phyloP scores from a whole-genome alignment of 1,139 yeast species.

The Komagataea norvegica region DNA sequence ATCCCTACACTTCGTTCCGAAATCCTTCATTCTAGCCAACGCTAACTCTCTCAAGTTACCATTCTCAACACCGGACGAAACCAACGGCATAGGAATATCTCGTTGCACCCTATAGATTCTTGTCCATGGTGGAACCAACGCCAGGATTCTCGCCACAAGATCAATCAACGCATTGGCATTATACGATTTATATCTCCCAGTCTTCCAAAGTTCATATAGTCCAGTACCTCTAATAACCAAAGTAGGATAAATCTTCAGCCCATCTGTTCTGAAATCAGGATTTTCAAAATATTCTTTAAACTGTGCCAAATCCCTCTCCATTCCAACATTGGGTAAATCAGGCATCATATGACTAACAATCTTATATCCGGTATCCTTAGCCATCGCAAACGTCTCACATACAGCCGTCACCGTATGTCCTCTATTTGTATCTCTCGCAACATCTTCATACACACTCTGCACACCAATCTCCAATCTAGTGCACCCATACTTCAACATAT shows the following conservation, averaged over 20 bases:
- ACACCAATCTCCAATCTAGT: constrained; percentile 97
- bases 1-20: constrained; percentile 93
- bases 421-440: constrained; percentile 95
- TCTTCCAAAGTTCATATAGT: constrained; percentile 93
- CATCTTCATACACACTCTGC: constrained; percentile 96
- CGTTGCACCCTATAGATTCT: constrained; percentile 97
- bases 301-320: constrained; percentile 96
- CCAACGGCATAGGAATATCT: constrained; percentile 99
- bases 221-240: constrained; percentile 98
- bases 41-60: constrained; percentile 96
- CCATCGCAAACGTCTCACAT: constrained; percentile 90
- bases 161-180: constrained; percentile 93
- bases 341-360: constrained; percentile 99
- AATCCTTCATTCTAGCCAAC: constrained; percentile 94
- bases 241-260: constrained; percentile 91
- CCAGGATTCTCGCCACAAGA: constrained; percentile 89
- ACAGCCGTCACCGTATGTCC: constrained; percentile 98
- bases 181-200: constrained; percentile 89
- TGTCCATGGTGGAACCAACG: constrained; percentile 99
- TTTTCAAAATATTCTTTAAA: constrained; percentile 94
- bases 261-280: constrained; percentile 96
- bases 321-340: constrained; percentile 95
- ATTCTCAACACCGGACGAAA: constrained; percentile 96
- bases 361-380: constrained; percentile 97
- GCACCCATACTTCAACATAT: constrained; percentile 94